Evolutionary conservation across 768 basidiomycete species (phyloP).

Genomic region (Sistotremastrum suecicum): DNA sequence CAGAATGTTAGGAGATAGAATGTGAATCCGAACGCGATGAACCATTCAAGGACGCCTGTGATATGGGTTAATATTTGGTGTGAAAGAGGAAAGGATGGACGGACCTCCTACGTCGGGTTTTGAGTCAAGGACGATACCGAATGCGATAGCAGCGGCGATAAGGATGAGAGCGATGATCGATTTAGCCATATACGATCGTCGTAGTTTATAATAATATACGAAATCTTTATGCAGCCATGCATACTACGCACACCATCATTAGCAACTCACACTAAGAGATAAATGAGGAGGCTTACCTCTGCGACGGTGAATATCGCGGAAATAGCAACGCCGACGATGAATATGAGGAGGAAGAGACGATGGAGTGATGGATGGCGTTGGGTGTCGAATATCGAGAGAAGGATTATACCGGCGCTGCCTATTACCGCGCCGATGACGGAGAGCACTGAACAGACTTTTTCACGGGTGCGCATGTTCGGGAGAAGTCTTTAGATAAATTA

Average conservation of each 20-base stretch:
- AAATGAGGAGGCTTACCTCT: conserved; percentile 29
- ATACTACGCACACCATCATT: conserved; percentile 27
- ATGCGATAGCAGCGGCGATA: conserved; percentile 48
- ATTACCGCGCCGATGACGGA: conserved; percentile 47
- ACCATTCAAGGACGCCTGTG: conserved; percentile 60
- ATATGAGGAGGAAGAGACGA: conserved; percentile 50
- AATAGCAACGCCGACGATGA: conserved; percentile 56
- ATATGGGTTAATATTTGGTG: background rate
- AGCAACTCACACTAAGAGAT: background rate
- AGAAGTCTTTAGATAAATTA: conserved; percentile 28
- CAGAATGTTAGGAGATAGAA: conserved; percentile 61
- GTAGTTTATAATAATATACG: conserved; percentile 27
- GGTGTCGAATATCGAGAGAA: conserved; percentile 63
- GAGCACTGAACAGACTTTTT: conserved; percentile 38
- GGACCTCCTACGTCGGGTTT: conserved; percentile 36
- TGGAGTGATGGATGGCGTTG: conserved; percentile 37
- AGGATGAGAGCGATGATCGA: conserved; percentile 43
- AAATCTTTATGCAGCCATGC: conserved; percentile 53
- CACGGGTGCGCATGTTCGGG: conserved; percentile 41
- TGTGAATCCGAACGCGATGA: conserved; percentile 56
- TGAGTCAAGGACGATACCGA: conserved; percentile 36
- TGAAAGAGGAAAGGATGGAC: conserved; percentile 4
- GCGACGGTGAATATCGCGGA: conserved; percentile 62
- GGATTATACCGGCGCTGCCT: conserved; percentile 49
- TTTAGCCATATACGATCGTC: conserved; percentile 44